Evolutionary conservation across 495 filamentous ascomycete species (phyloP).

Genomic region (Hyaloscypha variabilis): DNA sequence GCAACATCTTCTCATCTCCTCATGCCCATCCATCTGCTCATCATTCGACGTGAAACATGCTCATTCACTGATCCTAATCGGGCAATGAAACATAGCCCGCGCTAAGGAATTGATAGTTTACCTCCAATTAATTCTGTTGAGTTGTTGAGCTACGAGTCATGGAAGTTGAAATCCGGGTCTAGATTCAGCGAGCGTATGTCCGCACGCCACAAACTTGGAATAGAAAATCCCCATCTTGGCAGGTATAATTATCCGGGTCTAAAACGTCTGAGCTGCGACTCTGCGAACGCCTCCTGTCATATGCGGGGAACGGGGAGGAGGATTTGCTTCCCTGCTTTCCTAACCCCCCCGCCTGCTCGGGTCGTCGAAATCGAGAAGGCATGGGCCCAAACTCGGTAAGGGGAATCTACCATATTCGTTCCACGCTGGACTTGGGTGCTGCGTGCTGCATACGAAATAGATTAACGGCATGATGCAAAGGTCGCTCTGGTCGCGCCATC

Average conservation of each 20-base stretch:
- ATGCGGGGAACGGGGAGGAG: neutral
- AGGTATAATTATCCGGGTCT: too few species aligned
- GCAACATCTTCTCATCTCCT: neutral
- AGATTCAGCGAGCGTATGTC: neutral
- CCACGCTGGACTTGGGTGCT: neutral
- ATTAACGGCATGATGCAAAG: neutral
- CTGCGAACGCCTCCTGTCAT: neutral
- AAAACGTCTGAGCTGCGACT: neutral
- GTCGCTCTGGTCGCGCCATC: neutral
- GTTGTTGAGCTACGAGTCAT: neutral
- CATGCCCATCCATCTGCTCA: neutral
- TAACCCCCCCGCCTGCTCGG: neutral
- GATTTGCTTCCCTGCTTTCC: neutral
- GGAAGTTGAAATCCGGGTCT: neutral
- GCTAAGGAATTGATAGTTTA: neutral
- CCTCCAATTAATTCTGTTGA: neutral
- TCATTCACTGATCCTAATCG: neutral
- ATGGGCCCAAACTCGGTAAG: neutral
- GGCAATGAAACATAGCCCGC: neutral
- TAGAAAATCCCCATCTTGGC: neutral
- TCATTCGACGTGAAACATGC: neutral
- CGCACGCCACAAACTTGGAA: neutral
- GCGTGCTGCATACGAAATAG: neutral
- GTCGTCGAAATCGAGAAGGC: neutral
- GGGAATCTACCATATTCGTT: neutral